Base-by-base conservation (phyloP, 2,329 filamentous ascomycete species). In the Trichoderma semiorbis region DNA sequence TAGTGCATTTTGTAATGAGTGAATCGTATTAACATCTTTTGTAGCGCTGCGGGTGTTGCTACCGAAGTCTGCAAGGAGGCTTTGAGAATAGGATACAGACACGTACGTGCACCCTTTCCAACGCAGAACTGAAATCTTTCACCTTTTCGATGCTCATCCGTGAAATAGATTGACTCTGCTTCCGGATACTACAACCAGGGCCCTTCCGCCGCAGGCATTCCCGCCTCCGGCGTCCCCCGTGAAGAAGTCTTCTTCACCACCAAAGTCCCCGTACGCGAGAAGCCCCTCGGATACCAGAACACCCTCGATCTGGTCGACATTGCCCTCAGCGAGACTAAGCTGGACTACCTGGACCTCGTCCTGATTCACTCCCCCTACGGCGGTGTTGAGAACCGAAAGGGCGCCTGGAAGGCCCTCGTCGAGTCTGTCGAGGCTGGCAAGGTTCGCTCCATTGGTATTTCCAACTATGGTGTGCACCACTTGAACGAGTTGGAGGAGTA, bases 301-400 rank as follows among this genome's bases (percentile, higher is more conserved):
- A 87, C 92, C 26, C 90, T 89, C 79, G 84, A 84, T 18, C 87
- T 90, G 74, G 86, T 97, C 74, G 82, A 91, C 74, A 83, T 86
- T 68, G 92, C 90, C 18, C 82, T 95, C 26, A 81, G 85, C 67
- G 85, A 89, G 72, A 88, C 90, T 0, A 87, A 88, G 16, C 83
- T 93, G 5, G 87, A 84, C 26, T 93, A 93, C 79, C 85, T 93
- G 74, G 91, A 93, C 76, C 84, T 93, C 71, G 87, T 87, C 79
- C 85, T 91, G 24, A 85, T 91, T 68, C 89, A 91, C 78, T 82
- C 86, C 0, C 89, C 89, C 0, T 90, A 88, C 75, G 88, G 89
- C 55, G 89, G 88, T 2, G 80, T 84, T 1, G 83, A 82, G 21
- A 83, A 79, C 62, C 86, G 89, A 74, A 90, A 89, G 77, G 88